These are phyloP conservation scores for Colletotrichum truncatum DNA, from an alignment of 2,329 filamentous ascomycete genomes.

Conservation along the genomic window DNA sequence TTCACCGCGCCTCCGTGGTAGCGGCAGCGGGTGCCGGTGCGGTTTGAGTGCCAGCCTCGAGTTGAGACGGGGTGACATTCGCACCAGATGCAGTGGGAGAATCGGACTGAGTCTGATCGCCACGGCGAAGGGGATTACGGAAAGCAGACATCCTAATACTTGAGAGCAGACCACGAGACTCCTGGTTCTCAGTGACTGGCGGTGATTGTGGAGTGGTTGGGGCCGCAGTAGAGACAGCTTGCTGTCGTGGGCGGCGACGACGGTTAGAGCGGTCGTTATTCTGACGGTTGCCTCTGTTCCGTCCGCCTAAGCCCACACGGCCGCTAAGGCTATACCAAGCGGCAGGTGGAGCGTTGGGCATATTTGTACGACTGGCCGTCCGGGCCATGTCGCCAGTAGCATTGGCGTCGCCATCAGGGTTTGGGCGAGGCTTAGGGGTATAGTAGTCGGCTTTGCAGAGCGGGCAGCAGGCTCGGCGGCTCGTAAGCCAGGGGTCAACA, in stretches of 20 bases:
- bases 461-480: conserved; percentile 92
- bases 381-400: conserved; percentile 41
- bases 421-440: conserved; percentile 84
- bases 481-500: conserved; percentile 96
- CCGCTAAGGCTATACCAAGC: conserved; percentile 49
- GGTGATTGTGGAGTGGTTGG: conserved; percentile 3
- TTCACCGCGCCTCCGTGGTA: conserved; percentile 14
- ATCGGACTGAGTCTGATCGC: conserved; percentile 28
- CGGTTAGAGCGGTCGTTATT: conserved; percentile 21
- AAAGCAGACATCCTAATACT: conserved; percentile 31
- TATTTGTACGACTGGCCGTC: conserved; percentile 55
- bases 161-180: conserved; percentile 26
- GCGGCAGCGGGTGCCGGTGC: conserved; percentile 20
- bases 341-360: conserved; percentile 52
- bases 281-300: conserved; percentile 19
- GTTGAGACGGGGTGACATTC: conserved; percentile 54
- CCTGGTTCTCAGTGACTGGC: conserved; percentile 15
- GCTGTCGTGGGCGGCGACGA: conserved; percentile 16
- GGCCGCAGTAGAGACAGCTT: background rate
- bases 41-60: conserved; percentile 53
- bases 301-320: conserved; percentile 26
- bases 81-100: conserved; percentile 37
- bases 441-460: conserved; percentile 99
- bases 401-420: conserved; percentile 49
- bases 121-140: conserved; percentile 33